Evolutionary conservation across 1,139 yeast genomes (phyloP).

Genomic region (Trichomonascaceae sp.): DNA sequence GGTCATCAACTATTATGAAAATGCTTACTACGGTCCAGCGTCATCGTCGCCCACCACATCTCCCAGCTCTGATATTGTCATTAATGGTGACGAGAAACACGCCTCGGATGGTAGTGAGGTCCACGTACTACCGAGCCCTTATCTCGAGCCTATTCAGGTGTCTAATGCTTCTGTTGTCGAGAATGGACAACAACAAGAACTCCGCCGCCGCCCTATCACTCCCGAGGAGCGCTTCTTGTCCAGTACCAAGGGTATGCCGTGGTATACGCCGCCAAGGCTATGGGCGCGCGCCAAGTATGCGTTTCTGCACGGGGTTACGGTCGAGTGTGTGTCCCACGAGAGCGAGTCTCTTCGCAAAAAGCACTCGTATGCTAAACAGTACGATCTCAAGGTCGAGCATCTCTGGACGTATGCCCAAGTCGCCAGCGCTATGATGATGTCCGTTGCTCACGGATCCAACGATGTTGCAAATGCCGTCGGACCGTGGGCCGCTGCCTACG

Average conservation of each 20-base stretch:
- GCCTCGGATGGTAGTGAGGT: constrained; percentile 14
- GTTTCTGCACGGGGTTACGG: constrained; percentile 47
- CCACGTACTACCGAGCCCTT: constrained; percentile 7
- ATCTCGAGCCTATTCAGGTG: constrained; percentile 1
- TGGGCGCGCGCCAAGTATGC: constrained; percentile 37
- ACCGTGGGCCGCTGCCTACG: constrained; percentile 55
- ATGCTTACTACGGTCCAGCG: constrained; percentile 29
- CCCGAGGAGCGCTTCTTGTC: constrained; percentile 6
- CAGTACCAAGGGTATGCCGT: constrained; percentile 4
- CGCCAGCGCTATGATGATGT: constrained; percentile 66
- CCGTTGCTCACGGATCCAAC: constrained; percentile 69
- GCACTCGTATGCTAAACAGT: constrained; percentile 49
- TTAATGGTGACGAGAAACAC: constrained; percentile 7
- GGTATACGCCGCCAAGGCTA: constrained; percentile 35
- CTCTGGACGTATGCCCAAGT: constrained; percentile 60
- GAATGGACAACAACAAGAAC: constrained; percentile 2
- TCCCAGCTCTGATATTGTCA: neutral
- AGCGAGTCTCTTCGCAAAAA: constrained; percentile 33
- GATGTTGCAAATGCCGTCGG: constrained; percentile 74
- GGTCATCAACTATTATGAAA: constrained; percentile 51
- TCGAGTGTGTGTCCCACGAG: constrained; percentile 48
- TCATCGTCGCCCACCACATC: neutral
- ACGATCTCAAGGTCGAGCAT: constrained; percentile 61
- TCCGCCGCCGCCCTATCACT: neutral
- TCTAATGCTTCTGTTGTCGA: constrained; percentile 1